phyloP scores from a whole-genome alignment of 257 asterid species.

The Lavandula angustifolia region DNA sequence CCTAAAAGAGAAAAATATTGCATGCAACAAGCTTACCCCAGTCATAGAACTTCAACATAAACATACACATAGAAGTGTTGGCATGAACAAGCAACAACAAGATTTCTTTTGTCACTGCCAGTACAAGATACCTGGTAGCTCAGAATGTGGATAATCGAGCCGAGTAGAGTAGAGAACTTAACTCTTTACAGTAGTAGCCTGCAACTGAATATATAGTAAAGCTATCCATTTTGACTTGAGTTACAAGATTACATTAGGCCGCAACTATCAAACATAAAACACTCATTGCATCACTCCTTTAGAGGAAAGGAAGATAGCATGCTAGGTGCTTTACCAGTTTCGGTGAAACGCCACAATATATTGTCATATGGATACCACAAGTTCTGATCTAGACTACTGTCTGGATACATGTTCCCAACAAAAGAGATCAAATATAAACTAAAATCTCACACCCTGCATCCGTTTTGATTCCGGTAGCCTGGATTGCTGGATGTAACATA shows the following conservation, averaged over 20 bases:
- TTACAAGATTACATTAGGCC: no score
- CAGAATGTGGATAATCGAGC: not conserved
- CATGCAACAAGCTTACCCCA: no score
- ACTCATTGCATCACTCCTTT: no score
- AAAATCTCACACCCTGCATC: not conserved
- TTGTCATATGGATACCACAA: not conserved
- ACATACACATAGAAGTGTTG: not conserved
- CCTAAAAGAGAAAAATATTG: not conserved
- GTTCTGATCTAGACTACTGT: slow-evolving; percentile 10
- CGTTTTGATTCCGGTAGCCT: not conserved
- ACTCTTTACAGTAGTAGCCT: no score
- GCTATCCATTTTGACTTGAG: no score
- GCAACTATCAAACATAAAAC: no score
- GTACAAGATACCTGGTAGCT: not conserved
- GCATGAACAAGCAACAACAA: not conserved
- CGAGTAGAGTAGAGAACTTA: not conserved
- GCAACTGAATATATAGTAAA: no score
- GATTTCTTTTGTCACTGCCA: not conserved
- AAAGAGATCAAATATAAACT: not conserved
- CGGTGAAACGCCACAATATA: not conserved
- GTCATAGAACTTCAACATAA: not conserved
- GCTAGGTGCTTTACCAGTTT: no score
- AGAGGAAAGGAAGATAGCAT: no score
- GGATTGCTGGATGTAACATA: not conserved
- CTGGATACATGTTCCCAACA: not conserved